Base-by-base conservation (phyloP, 305 asterid species). In the Stenogyne calaminthoides region DNA sequence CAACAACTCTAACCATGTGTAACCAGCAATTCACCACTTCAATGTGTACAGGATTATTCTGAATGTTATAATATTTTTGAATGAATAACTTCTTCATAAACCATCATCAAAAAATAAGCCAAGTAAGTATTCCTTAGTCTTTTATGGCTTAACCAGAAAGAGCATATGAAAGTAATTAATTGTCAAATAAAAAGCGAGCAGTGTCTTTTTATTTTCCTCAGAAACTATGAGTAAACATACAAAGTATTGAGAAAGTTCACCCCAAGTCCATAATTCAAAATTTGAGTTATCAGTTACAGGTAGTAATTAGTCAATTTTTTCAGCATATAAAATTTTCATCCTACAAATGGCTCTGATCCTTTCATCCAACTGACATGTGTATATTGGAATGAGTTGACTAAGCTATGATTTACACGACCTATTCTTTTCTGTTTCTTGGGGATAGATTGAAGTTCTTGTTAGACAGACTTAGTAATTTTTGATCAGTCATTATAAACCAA, bases 1-100 rank as follows among this genome's bases (percentile, higher is more conserved):
- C 34, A 83, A 87, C 73, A 94, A 73, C 84, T 94, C 95, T 73
- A 94, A 76, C 99, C 96, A 94, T 58, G 97, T 86, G 80, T 78
- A 91, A 68, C 96, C 99, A 90, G 90, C 78, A 87, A 71, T 77
- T 64, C 37, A 72, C 37, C 64, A 74, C 56, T 51, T 6, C n/a
- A 70, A 2, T 67, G 54, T 61, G 14, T 72, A 51, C 51, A 36
- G 9, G 67, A 69, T 40, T 44, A 57, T 46, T 34, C 39, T 56
- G 57, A 9, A 74, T 12, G 29, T 49, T 47, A n/a, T 44, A 44
- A 20, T 7, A 52, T 7, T 51, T 51, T 22, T 20, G 44, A 58
- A 11, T n/a, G 12, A 32, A 46, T 47, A 34, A 4, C 39, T 22
- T 34, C 22, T 15, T 18, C 34, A 15, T 25, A 27, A 40, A 58